These are phyloP conservation scores for Suillus ampliporus DNA, from an alignment of 768 basidiomycete genomes.

Conservation along the genomic window DNA sequence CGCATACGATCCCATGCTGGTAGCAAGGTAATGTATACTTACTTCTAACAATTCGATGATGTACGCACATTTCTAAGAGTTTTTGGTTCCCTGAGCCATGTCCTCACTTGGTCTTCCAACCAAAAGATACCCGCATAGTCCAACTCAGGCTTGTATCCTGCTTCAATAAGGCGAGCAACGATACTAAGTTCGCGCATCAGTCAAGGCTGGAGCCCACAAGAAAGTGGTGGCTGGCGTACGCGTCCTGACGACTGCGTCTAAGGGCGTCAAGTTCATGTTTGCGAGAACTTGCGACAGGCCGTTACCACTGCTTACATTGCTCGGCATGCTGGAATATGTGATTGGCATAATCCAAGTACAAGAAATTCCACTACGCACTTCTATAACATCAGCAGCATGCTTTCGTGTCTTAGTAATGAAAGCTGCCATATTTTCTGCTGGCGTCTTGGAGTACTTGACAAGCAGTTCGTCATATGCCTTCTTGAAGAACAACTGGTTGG, in stretches of 20 bases:
- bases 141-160: slow-evolving; percentile 8
- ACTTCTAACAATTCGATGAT: not conserved
- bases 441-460: not conserved
- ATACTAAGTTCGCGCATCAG: not conserved
- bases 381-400: not conserved
- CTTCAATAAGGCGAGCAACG: not conserved
- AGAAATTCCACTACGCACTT: not conserved
- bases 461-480: not conserved
- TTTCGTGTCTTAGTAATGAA: not conserved
- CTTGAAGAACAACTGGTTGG: not conserved
- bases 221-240: not conserved
- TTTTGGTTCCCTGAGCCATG: not conserved
- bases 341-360: not conserved
- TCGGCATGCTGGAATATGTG: slow-evolving; percentile 3
- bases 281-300: slow-evolving; percentile 1
- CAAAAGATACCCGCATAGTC: not conserved
- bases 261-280: slow-evolving; percentile 3
- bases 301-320: not conserved
- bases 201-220: too few relatives aligned
- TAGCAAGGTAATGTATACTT: not conserved
- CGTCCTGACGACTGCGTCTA: not conserved
- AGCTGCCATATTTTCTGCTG: not conserved
- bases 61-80: not conserved
- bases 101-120: not conserved
- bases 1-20: slow-evolving; percentile 9